Evolutionary conservation across 306 rosid genomes (phyloP), one percentile per base, ranked within the genome.

Genomic region (Cucumis cinereus): DNA sequence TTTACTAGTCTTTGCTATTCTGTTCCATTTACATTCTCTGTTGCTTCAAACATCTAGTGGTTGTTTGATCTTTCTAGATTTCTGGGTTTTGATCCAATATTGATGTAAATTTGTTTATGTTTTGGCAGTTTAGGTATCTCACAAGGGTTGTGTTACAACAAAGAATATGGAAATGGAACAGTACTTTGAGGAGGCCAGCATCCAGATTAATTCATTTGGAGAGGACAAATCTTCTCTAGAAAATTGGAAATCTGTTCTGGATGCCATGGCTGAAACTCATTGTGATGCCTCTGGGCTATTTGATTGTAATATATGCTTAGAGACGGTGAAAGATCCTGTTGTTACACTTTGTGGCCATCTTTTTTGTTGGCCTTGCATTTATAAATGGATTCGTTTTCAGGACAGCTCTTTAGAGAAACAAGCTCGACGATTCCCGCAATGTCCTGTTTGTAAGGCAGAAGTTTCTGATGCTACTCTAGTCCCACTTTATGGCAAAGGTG

Each of bases 311-410:
- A 94, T 94, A 76, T 94, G 98, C 78, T 81, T 94, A 19, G 97
- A 91, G 16, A 26, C 81, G 20, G 92, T 90, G 77, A 89, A 84
- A 70, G 98, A 94, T 69, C 98, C 98, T 0, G 98, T 94, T 54
- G 92, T 91, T 59, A 93, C 98, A 8, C 98, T 91, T 28, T 94
- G 98, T 63, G 98, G 98, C 35, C 98, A 91, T 79, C 94, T 94
- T 79, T 94, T 81, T 75, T 94, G 98, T 88, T 94, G 98, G 98
- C 93, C 97, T 40, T 94, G 98, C 89, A 81, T 94, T 17, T 94
- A 90, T 85, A 87, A 86, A 71, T 94, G 98, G 98, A 86, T 91
- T 54, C 83, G 82, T 49, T 83, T 68, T 69, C 82, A 77, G 66
- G 68, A 23, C 24, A 12, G 28, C 49, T 64, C 85, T 43, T 33